These are phyloP conservation scores for Pleoardoris graminearum DNA, from an alignment of 2,329 filamentous ascomycete genomes.

Conservation along the genomic window DNA sequence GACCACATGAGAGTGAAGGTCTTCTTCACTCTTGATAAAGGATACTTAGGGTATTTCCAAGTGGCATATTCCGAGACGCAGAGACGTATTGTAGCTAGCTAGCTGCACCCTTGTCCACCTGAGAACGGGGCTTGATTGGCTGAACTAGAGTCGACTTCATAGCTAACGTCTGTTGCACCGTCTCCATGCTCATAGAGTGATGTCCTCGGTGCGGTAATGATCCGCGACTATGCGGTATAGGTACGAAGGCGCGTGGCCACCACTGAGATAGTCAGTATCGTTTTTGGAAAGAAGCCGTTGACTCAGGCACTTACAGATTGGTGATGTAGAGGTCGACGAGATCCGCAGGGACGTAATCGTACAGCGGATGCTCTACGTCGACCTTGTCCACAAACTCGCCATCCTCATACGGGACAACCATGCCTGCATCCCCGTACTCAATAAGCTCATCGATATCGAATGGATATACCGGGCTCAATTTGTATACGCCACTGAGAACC, in stretches of 20 bases:
- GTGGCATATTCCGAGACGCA: too few species aligned
- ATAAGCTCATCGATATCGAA: slow-evolving; percentile 81
- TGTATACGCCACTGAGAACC: slow-evolving; percentile 88
- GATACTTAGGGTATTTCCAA: too few species aligned
- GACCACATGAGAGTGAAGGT: too few species aligned
- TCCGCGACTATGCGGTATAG: slow-evolving; percentile 74
- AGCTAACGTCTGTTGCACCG: too few species aligned
- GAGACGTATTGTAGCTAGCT: neutral
- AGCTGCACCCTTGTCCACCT: neutral
- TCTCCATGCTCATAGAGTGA: slow-evolving; percentile 56
- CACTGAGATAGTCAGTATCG: slow-evolving; percentile 49
- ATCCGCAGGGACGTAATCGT: slow-evolving; percentile 79
- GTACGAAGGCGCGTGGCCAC: slow-evolving; percentile 70
- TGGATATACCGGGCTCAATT: slow-evolving; percentile 86
- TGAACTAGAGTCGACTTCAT: too few species aligned
- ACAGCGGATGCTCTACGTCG: slow-evolving; percentile 76
- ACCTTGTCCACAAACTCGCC: slow-evolving; percentile 77
- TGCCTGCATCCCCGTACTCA: slow-evolving; percentile 82
- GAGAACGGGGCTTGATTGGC: neutral
- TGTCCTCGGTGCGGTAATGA: slow-evolving; percentile 75
- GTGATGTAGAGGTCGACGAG: slow-evolving; percentile 82
- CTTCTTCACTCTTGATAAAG: too few species aligned
- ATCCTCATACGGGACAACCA: slow-evolving; percentile 76
- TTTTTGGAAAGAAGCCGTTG: slow-evolving; percentile 8
- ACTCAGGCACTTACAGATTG: slow-evolving; percentile 65